Evolutionary conservation across 2,329 filamentous ascomycete genomes (phyloP), one percentile per base, ranked within the genome.

Genomic region (Colletotrichum falcatum): DNA sequence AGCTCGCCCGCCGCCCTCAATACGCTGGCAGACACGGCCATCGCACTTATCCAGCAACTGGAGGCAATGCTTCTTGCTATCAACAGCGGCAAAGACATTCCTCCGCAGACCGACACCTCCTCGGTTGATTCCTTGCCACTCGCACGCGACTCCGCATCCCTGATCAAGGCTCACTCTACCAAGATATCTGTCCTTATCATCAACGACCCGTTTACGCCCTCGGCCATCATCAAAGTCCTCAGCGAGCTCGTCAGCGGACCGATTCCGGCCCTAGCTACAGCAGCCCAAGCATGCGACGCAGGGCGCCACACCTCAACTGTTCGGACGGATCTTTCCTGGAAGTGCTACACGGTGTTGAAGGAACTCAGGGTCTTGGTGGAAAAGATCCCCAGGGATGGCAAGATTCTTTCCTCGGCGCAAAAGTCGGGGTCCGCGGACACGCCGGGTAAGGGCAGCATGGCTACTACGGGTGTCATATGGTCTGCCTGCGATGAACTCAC

Each of bases 171-270:
- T 0, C 94, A 98, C 78, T 89, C 91, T 1, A 97, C 94, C 7
- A 97, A 97, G 73, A 86, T 98, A 33, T 95, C 93, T 0, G 90
- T 98, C 0, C 87, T 98, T 16, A 88, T 96, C 1, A 92, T 97
- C 76, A 97, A 93, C 76, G 88, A 93, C 23, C 95, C 95, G 0
- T 97, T 97, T 74, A 96, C 94, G 0, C 90, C 93, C 0, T 90
- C 91, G 0, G 95, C 94, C 6, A 86, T 97, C 42, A 83, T 81
- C 12, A 90, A 87, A 30, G 89, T 97, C 18, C 83, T 98, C 5
- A 86, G 88, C 42, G 90, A 94, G 68, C 85, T 97, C n/a, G 86
- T 91, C 28, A 86, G 88, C 16, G 90, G 90, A 0, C 89, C 93
- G n/a, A 85, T 97, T 0, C 92, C 93, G 0, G 92, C 89, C 3